Percentiles rank a stretch among this genome's conserved stretches.
These are phyloP conservation scores for Amauroascus verrucosus DNA, from an alignment of 2,329 filamentous ascomycete genomes.

Conservation along the genomic window DNA sequence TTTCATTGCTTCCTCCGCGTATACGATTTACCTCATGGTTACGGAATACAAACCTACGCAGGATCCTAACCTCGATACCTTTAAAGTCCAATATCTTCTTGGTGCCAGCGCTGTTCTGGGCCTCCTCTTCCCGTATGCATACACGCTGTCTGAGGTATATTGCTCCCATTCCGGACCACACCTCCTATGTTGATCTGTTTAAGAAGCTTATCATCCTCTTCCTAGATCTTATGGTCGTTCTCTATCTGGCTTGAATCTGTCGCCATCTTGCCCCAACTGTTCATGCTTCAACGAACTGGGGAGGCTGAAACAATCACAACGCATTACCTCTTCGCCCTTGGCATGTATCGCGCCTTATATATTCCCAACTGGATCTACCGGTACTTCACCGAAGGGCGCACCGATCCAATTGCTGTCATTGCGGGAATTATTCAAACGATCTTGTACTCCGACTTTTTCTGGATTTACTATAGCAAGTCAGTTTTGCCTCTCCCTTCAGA, in stretches of 20 bases:
- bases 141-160: slow-evolving; percentile 56
- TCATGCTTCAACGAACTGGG: slow-evolving; percentile 94
- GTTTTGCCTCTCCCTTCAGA: slow-evolving; percentile 21
- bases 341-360: slow-evolving; percentile 83
- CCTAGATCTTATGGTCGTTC: slow-evolving; percentile 86
- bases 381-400: slow-evolving; percentile 68
- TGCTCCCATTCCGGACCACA: neutral
- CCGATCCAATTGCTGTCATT: slow-evolving; percentile 76
- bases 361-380: slow-evolving; percentile 98
- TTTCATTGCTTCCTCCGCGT: slow-evolving; percentile 80
- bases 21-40: slow-evolving; percentile 97
- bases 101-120: slow-evolving; percentile 69
- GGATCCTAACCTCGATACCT: slow-evolving; percentile 93
- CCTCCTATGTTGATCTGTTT: neutral
- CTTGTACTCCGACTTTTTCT: slow-evolving; percentile 98
- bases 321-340: slow-evolving; percentile 91
- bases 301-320: slow-evolving; percentile 99
- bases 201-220: neutral
- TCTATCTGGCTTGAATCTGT: slow-evolving; percentile 97
- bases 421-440: slow-evolving; percentile 89
- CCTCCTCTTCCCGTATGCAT: slow-evolving; percentile 74
- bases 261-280: slow-evolving; percentile 91
- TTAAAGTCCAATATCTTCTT: slow-evolving; percentile 90
- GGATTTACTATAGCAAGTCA: slow-evolving; percentile 95
- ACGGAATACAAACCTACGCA: slow-evolving; percentile 96